Evolutionary conservation across 306 rosid species (phyloP), one percentile per base, ranked within the genome.

Genomic region (Dicorynia guianensis): DNA sequence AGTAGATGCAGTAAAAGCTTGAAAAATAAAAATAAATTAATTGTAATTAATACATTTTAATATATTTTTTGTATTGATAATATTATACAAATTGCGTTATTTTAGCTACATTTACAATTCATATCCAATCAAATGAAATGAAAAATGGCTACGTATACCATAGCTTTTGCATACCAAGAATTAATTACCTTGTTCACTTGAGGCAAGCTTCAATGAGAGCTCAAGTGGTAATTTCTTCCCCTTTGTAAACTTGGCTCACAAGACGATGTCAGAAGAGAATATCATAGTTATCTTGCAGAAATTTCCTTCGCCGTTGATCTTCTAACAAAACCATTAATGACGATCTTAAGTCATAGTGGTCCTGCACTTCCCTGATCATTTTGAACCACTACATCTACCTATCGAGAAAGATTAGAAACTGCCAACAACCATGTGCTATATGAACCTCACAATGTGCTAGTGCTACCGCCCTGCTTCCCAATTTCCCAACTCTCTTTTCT

Each of bases 351-450:
- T 6, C 36, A 10, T 33, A 18, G 17, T 30, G 42, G 14, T 58
- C 38, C 44, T 18, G 44, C 14, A 48, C 38, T 49, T 53, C 1
- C 1, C 63, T 56, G 63, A 19, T 12, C 63, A 20, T 11, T 30
- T 3, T 44, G 36, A 7, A 25, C 15, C 63, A 20, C 63, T 0
- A 56, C 25, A 17, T 54, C 10, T 66, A 14, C 11, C 34, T 3
- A 49, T 13, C 46, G 14, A 33, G 59, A 49, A 33, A 47, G 30
- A 0, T 14, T 49, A 61, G 61, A 70, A 60, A 36, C 34, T 69
- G 55, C 1, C 64, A 63, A 40, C 52, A 54, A 52, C 69, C 83
- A 73, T 73, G 75, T 79, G 76, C 50, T 38, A 50, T n/a, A 18
- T 72, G 42, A 67, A 74, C 68, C 43, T 6, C 9, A 54, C 34